Percentiles rank a stretch among this genome's conserved stretches.
These are phyloP conservation scores for Podospora didyma DNA, from an alignment of 495 filamentous ascomycete genomes.

Conservation along the genomic window DNA sequence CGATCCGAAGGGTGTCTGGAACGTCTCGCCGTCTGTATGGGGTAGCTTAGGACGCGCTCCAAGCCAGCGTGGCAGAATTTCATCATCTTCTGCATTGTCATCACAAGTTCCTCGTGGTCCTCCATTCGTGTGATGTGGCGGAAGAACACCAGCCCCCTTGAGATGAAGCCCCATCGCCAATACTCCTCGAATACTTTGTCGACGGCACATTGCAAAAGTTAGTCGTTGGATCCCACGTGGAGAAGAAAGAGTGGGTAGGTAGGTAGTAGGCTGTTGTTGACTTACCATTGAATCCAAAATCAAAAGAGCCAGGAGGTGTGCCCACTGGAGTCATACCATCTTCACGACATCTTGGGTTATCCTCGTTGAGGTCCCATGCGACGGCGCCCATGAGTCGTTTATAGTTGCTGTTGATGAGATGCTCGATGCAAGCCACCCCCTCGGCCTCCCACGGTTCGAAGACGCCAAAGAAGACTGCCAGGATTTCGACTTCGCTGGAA, in stretches of 20 bases:
- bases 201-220: conserved; percentile 19
- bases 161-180: conserved; percentile 4
- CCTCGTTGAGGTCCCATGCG: too few species aligned
- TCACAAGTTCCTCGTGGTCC: conserved; percentile 6
- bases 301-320: too few species aligned
- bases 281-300: too few species aligned
- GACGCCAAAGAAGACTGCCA: too few species aligned
- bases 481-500: background rate
- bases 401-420: too few species aligned
- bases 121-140: conserved; percentile 6
- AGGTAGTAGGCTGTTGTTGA: too few species aligned
- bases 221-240: conserved; percentile 1
- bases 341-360: too few species aligned
- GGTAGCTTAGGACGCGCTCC: conserved; percentile 6
- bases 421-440: too few species aligned
- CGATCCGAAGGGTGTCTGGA: background rate
- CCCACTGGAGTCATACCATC: too few species aligned
- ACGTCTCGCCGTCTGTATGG: background rate
- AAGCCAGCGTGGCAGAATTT: background rate
- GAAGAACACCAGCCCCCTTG: conserved; percentile 4
- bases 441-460: too few species aligned
- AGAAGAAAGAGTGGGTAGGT: background rate
- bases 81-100: conserved; percentile 1
- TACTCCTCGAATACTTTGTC: background rate
- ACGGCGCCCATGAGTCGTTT: background rate